Conservation (phyloP, 2,329 filamentous ascomycete genomes). For the Apiospora arundinis region DNA sequence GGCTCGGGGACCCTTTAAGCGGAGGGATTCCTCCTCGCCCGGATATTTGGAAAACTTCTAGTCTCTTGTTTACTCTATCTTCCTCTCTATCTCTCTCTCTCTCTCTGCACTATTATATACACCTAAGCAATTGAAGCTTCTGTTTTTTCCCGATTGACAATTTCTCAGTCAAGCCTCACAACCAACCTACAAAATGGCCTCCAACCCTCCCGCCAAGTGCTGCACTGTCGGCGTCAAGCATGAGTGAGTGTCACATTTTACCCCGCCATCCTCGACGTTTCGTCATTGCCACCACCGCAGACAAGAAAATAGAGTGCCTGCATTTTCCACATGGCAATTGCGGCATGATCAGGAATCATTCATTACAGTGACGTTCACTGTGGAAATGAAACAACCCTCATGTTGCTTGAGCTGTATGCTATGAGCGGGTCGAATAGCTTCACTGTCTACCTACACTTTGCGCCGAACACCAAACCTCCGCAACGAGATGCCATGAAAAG, state of each 20-base stretch:
- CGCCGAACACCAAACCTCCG: neutral
- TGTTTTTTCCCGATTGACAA: neutral
- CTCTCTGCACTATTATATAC: neutral
- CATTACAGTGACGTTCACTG: neutral
- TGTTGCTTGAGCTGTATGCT: neutral
- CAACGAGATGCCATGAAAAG: neutral
- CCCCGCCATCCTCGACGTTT: constrained; percentile 19
- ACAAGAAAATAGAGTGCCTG: neutral
- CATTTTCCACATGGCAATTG: neutral
- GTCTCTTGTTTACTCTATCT: neutral
- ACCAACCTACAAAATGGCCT: constrained; percentile 51
- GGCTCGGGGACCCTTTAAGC: neutral
- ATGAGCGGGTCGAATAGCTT: neutral
- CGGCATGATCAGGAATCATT: neutral
- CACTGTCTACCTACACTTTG: neutral
- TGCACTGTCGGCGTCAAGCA: constrained; percentile 60
- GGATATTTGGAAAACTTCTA: constrained; percentile 21
- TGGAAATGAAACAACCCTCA: neutral
- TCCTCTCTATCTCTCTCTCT: neutral
- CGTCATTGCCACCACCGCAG: neutral
- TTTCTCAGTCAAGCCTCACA: neutral
- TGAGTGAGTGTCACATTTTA: constrained; percentile 49
- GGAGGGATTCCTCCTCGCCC: constrained; percentile 17
- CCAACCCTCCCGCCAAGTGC: constrained; percentile 58
- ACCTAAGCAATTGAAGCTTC: neutral